Conservation (phyloP, 2,329 filamentous ascomycete genomes). For the Nemania serpens region DNA sequence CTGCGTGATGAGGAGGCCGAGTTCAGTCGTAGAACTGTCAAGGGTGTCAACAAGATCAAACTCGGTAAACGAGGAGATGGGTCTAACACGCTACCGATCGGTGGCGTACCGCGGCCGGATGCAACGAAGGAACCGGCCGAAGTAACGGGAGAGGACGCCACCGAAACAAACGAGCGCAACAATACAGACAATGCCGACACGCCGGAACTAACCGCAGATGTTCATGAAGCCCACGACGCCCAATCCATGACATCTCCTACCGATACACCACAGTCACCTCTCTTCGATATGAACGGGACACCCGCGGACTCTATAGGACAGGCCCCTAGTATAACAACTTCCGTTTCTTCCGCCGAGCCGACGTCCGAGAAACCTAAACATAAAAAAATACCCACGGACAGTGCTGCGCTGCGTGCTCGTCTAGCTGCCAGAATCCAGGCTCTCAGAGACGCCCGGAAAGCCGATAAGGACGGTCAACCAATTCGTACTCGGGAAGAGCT, state of each 20-base stretch:
- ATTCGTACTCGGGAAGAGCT: conserved; percentile 88
- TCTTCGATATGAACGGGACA: conserved; percentile 59
- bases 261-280: conserved; percentile 62
- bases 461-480: conserved; percentile 81
- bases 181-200: conserved; percentile 19
- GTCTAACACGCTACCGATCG: conserved; percentile 26
- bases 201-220: conserved; percentile 49
- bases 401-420: conserved; percentile 75
- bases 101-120: conserved; percentile 22
- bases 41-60: conserved; percentile 45
- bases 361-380: conserved; percentile 66
- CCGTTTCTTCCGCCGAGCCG: conserved; percentile 68
- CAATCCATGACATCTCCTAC: conserved; percentile 44
- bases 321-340: conserved; percentile 65
- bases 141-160: conserved; percentile 38
- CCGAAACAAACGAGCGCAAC: conserved; percentile 20
- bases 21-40: conserved; percentile 46
- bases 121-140: conserved; percentile 31
- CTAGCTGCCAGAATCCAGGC: conserved; percentile 83
- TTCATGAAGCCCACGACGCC: conserved; percentile 49
- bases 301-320: conserved; percentile 50
- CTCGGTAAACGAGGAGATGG: conserved; percentile 41
- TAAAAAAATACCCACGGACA: conserved; percentile 70
- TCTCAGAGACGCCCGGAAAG: conserved; percentile 83
- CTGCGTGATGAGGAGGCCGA: conserved; percentile 47